These are phyloP conservation scores for Boeremia lycopersici DNA, from an alignment of 2,329 filamentous ascomycete genomes.

Conservation along the genomic window DNA sequence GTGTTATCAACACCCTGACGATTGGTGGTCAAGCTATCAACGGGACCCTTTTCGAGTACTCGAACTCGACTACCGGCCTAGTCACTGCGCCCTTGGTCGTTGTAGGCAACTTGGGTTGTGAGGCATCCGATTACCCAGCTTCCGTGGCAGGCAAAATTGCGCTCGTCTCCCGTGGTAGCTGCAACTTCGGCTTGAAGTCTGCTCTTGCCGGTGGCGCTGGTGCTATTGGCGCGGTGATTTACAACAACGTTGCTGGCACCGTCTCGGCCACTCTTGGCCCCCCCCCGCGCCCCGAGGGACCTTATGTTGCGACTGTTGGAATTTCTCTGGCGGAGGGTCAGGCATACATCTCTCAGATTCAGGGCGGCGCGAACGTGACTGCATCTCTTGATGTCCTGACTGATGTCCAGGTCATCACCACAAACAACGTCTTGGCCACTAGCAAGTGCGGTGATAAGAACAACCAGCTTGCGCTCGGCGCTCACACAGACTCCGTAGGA, in stretches of 20 bases:
- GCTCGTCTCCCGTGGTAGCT: slow-evolving; percentile 72
- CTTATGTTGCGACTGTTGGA: slow-evolving; percentile 71
- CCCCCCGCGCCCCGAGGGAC: slow-evolving; percentile 58
- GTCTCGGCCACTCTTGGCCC: slow-evolving; percentile 69
- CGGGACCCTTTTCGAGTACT: slow-evolving; percentile 32
- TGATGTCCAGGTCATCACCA: slow-evolving; percentile 54
- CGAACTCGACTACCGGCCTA: slow-evolving; percentile 29
- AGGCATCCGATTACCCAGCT: slow-evolving; percentile 65
- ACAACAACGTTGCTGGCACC: slow-evolving; percentile 70
- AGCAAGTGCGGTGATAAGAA: slow-evolving; percentile 44
- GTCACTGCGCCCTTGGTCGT: slow-evolving; percentile 33
- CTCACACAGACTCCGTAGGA: slow-evolving; percentile 46
- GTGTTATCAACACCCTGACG: slow-evolving; percentile 26
- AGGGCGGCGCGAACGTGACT: slow-evolving; percentile 49
- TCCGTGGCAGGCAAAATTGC: slow-evolving; percentile 68
- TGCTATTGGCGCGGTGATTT: slow-evolving; percentile 73
- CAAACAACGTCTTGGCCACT: slow-evolving; percentile 49
- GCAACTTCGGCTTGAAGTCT: slow-evolving; percentile 75
- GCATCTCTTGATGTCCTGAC: slow-evolving; percentile 53
- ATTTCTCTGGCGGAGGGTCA: slow-evolving; percentile 65
- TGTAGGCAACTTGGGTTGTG: slow-evolving; percentile 41
- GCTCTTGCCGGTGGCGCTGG: slow-evolving; percentile 70
- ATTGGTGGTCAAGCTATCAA: slow-evolving; percentile 22
- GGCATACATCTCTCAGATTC: slow-evolving; percentile 61
- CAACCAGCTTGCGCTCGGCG: slow-evolving; percentile 45